phyloP scores from a whole-genome alignment of 805 yeast species.

The Wickerhamiella sergipiensis region DNA sequence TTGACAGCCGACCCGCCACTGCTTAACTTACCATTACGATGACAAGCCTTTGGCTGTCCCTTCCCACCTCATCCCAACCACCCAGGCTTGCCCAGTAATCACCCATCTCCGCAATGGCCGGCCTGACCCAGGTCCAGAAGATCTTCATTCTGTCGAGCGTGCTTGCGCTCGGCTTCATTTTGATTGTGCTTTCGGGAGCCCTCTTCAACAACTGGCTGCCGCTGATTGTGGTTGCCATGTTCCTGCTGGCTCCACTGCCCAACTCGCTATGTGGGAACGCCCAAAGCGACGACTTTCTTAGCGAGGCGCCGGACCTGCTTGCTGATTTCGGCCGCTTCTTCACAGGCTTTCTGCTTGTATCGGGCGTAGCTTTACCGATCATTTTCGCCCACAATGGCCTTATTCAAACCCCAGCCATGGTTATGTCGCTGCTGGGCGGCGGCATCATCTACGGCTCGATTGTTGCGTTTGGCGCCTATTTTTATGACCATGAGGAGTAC shows the following conservation, averaged over 20 bases:
- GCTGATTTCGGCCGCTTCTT: slow-evolving; percentile 68
- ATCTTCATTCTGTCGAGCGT: slow-evolving; percentile 65
- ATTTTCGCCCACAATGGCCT: slow-evolving; percentile 64
- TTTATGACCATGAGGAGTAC: slow-evolving; percentile 40
- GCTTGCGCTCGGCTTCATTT: slow-evolving; percentile 77
- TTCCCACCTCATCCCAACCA: too few species aligned
- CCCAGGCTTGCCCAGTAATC: too few species aligned
- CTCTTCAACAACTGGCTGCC: slow-evolving; percentile 88
- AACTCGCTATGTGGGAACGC: slow-evolving; percentile 41
- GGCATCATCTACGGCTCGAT: slow-evolving; percentile 68
- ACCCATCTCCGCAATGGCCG: slow-evolving; percentile 1
- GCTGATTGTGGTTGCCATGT: slow-evolving; percentile 53
- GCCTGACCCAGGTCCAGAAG: slow-evolving; percentile 51
- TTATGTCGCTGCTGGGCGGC: slow-evolving; percentile 79
- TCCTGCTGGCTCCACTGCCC: slow-evolving; percentile 60
- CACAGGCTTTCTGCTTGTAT: slow-evolving; percentile 61
- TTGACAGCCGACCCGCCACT: too few species aligned
- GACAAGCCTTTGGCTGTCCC: too few species aligned
- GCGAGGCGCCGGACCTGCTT: slow-evolving; percentile 35
- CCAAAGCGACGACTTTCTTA: slow-evolving; percentile 49
- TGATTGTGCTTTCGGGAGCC: slow-evolving; percentile 80
- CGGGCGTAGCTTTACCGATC: slow-evolving; percentile 65
- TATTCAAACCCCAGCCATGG: slow-evolving; percentile 54
- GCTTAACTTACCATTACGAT: slow-evolving; percentile 8
- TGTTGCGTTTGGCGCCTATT: slow-evolving; percentile 66